Base-by-base conservation (phyloP, 495 filamentous ascomycete genomes). In the Penicillium alfredii region DNA sequence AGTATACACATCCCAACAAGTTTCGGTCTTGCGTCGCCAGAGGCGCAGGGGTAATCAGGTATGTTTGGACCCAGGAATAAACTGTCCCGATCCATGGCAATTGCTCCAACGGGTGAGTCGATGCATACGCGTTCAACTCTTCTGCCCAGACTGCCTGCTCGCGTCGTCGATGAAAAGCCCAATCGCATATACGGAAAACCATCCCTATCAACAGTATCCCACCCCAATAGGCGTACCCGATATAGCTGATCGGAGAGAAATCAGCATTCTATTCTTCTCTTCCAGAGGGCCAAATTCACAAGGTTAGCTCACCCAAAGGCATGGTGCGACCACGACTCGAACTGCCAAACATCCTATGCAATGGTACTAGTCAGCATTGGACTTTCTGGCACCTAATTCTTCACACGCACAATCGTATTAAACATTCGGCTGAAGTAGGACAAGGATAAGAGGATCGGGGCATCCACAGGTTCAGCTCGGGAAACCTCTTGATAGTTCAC, bases 1-100 rank as follows among this genome's bases (percentile, higher is more conserved):
- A 60, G 38, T 69, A 60, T 2, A 56, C 63, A 42, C 53, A 68
- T 17, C 56, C 59, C 17, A 68, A 32, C 3, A 66, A 18, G 1
- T 43, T 12, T 21, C 58, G 47, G n/a, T 52, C 45, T 16, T 40
- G 35, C 17, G 46, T 49, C 22, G 47, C 48, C 8, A 63, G 37
- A 2, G 64, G 60, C 2, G 55, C 42, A 14, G 66, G 54, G 9
- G 62, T 39, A 6, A 63, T 48, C 7, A 72, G 33, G 43, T 69
- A 45, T 0, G 52, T 63, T 11, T 57, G 44, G 2, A 61, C 7
- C 51, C 53, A 60, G 20, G 51, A 43, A 34, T 56, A 40, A 3
- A 38, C 4, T n/a, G 21, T 19, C 2, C 36, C 32, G 4, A 35
- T 4, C 30, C 33, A 32, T 8, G 41, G 34, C 1, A 34, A 13